Conservation (phyloP, 305 asterid species). For the Nicotiana rustica region DNA sequence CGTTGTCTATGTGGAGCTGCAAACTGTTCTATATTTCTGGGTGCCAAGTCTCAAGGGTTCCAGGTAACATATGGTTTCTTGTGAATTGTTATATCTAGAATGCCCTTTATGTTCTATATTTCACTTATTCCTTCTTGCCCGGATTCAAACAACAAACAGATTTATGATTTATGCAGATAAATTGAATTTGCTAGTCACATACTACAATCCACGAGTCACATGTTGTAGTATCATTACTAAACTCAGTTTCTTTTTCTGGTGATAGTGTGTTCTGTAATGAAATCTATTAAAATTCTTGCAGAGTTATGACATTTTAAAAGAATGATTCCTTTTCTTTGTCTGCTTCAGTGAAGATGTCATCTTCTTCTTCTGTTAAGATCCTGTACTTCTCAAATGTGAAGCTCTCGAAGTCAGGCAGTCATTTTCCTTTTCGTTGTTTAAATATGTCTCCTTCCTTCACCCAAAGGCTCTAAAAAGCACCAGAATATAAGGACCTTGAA, state of each 20-base stretch:
- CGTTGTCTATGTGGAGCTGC: slow-evolving; percentile 94
- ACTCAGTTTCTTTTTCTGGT: not conserved
- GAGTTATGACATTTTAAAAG: not conserved
- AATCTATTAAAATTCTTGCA: not conserved
- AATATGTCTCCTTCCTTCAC: slow-evolving; percentile 17
- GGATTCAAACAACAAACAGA: not conserved
- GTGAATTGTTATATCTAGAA: not conserved
- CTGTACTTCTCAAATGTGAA: slow-evolving; percentile 17
- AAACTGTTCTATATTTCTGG: slow-evolving; percentile 88
- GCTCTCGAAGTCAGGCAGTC: not conserved
- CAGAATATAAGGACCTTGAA: not conserved
- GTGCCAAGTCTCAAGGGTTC: slow-evolving; percentile 97
- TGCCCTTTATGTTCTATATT: not conserved
- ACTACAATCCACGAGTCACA: not conserved
- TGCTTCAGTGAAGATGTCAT: slow-evolving; percentile 21
- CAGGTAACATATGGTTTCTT: slow-evolving; percentile 57
- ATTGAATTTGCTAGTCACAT: not conserved
- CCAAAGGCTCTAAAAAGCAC: slow-evolving; percentile 22
- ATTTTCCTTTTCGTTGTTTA: not conserved
- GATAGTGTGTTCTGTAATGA: not conserved
- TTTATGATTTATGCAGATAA: not conserved
- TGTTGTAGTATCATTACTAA: not conserved
- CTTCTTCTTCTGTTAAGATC: not conserved
- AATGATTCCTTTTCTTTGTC: not conserved
- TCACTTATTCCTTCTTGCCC: slow-evolving; percentile 11